Evolutionary conservation across 2,329 filamentous ascomycete species (phyloP).

Genomic region (Alternaria incomplexa): DNA sequence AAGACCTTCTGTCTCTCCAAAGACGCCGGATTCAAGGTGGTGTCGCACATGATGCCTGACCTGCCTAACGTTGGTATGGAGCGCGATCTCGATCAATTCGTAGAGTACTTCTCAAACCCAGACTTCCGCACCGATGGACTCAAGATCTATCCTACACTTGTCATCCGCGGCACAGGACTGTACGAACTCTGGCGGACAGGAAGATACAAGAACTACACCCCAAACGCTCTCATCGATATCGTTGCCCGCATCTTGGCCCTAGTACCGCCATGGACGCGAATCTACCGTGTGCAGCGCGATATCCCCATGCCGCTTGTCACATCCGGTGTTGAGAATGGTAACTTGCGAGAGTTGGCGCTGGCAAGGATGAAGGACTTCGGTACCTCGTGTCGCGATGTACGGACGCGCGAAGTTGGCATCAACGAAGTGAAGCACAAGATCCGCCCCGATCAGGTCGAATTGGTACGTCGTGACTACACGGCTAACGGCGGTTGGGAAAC

Average conservation of each 20-base stretch:
- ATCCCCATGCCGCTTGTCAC: constrained; percentile 99
- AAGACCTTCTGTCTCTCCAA: constrained; percentile 98
- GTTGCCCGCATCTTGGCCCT: constrained; percentile 95
- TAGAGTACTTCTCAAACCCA: constrained; percentile 97
- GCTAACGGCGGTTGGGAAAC: constrained; percentile 99
- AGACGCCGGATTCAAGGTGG: constrained; percentile 98
- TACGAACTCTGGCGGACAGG: constrained; percentile 98
- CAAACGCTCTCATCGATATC: constrained; percentile 93
- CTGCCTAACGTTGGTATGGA: constrained; percentile 98
- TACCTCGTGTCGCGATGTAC: constrained; percentile 93
- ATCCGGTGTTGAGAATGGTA: constrained; percentile 96
- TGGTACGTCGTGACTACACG: constrained; percentile 89
- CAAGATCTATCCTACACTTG: constrained; percentile 97
- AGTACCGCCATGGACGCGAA: constrained; percentile 95
- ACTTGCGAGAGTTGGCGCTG: constrained; percentile 88
- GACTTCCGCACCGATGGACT: constrained; percentile 94
- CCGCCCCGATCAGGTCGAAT: constrained; percentile 91
- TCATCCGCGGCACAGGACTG: constrained; percentile 93
- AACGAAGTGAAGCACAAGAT: constrained; percentile 99
- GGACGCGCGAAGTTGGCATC: constrained; percentile 94
- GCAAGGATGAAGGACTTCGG: constrained; percentile 99
- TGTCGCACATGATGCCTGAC: constrained; percentile 99
- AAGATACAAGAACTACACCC: constrained; percentile 97
- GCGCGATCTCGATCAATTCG: constrained; percentile 93
- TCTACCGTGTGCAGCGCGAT: constrained; percentile 97